Conservation (phyloP, 1,139 yeast species). For the Candida sp. region DNA sequence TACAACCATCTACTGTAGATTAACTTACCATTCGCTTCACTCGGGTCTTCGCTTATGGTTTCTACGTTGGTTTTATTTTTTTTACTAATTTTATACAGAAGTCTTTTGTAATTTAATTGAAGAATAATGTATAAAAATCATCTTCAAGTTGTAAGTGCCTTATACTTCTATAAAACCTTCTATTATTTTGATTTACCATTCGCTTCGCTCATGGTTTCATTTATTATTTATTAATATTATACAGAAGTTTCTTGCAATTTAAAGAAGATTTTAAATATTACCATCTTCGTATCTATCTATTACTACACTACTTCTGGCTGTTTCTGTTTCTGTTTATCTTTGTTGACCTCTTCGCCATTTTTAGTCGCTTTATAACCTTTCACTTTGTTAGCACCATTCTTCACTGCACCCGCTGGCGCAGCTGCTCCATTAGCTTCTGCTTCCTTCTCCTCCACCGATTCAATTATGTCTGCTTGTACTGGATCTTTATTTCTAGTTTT, state of each 20-base stretch:
- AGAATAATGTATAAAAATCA: too few species aligned
- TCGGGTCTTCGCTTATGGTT: background rate
- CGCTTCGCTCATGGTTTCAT: too few species aligned
- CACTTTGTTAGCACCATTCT: constrained; percentile 5
- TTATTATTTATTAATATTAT: too few species aligned
- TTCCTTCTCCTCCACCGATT: background rate
- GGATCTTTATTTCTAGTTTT: constrained; percentile 7
- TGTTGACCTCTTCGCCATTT: constrained; percentile 1
- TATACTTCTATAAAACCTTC: too few species aligned
- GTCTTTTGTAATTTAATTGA: background rate
- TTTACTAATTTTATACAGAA: background rate
- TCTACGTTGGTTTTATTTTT: background rate
- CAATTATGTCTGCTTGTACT: constrained; percentile 7
- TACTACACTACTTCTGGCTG: too few species aligned
- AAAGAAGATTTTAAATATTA: too few species aligned
- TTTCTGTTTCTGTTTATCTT: background rate
- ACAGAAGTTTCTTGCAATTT: too few species aligned
- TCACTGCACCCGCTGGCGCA: constrained; percentile 4
- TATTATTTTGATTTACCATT: too few species aligned
- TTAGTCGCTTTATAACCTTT: constrained; percentile 1
- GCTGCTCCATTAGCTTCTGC: constrained; percentile 1
- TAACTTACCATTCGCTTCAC: background rate
- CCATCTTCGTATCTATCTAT: too few species aligned
- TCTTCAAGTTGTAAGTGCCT: too few species aligned
- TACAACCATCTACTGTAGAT: too few species aligned